phyloP scores from a whole-genome alignment of 768 basidiomycete species.

The Boletellus sp. region DNA sequence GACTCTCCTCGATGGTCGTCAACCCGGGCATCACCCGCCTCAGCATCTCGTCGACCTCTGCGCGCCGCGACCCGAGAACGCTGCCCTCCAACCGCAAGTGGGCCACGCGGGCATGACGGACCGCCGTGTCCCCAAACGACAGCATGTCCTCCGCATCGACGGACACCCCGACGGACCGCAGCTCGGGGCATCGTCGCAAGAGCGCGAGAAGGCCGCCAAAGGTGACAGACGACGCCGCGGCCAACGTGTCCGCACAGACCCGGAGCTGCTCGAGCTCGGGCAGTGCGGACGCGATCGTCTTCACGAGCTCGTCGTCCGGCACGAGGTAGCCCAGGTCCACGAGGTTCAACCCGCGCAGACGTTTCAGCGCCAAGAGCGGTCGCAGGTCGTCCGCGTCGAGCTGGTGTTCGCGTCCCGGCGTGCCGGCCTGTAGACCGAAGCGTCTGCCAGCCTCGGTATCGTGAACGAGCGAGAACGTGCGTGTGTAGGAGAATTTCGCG shows the following conservation, averaged over 20 bases:
- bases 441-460: conserved; percentile 16
- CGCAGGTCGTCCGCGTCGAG: conserved; percentile 9
- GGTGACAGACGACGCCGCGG: conserved; percentile 3
- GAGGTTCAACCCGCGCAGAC: conserved; percentile 14
- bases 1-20: conserved; percentile 21
- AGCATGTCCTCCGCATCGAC: conserved; percentile 17
- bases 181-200: conserved; percentile 17
- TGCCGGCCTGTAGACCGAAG: conserved; percentile 15
- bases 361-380: conserved; percentile 13
- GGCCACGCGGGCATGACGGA: conserved; percentile 10
- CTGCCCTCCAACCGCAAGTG: conserved; percentile 17
- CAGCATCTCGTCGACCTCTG: conserved; percentile 19
- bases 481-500: conserved; percentile 9
- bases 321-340: conserved; percentile 12
- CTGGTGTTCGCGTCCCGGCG: conserved; percentile 18
- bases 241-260: conserved; percentile 1
- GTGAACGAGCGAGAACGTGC: conserved; percentile 21
- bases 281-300: conserved; percentile 12
- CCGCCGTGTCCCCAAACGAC: conserved; percentile 7
- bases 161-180: conserved; percentile 7
- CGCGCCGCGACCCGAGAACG: conserved; percentile 11
- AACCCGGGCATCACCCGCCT: conserved; percentile 20
- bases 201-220: conserved; percentile 21
- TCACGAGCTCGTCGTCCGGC: conserved; percentile 16
- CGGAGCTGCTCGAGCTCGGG: conserved; percentile 18